Evolutionary conservation across 345 rosid genomes (phyloP).

Genomic region (Luvunga scandens): DNA sequence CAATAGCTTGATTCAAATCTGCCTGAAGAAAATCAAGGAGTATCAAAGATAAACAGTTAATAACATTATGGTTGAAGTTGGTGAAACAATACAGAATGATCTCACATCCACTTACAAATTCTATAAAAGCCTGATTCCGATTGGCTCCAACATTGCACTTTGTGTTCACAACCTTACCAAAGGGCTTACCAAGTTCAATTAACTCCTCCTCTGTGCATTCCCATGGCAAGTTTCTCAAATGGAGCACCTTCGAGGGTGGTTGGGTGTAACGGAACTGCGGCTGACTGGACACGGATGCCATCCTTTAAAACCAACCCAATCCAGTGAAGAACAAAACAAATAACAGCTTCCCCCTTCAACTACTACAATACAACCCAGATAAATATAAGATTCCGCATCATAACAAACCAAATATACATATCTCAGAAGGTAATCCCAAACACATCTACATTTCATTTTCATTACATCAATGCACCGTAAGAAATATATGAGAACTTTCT

Average conservation of each 20-base stretch:
- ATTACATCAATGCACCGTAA: not conserved
- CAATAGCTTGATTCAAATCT: conserved; percentile 98
- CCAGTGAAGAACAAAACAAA: conserved; percentile 2
- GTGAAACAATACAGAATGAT: not conserved
- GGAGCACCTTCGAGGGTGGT: conserved; percentile 98
- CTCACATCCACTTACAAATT: conserved; percentile 62
- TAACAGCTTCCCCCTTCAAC: not conserved
- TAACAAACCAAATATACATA: not conserved
- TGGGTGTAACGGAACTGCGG: conserved; percentile 98
- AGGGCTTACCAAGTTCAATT: conserved; percentile 94
- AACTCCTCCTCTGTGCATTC: conserved; percentile 96
- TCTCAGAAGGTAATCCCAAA: not conserved
- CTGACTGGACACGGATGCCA: conserved; percentile 97
- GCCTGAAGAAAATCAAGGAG: conserved; percentile 39
- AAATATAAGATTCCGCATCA: not conserved
- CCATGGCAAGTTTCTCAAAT: conserved; percentile 98
- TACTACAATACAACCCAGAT: conserved; percentile 8
- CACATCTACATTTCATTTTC: not conserved
- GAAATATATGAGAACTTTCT: not conserved
- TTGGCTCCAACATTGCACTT: conserved; percentile 99
- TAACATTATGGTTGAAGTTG: not conserved
- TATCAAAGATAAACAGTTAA: conserved; percentile 1
- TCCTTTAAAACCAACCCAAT: conserved; percentile 29
- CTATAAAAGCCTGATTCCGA: conserved; percentile 96
- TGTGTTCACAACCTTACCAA: conserved; percentile 92